Percentiles rank a stretch among this genome's conserved stretches.
These are phyloP conservation scores for Urostyla sp. DNA, from an alignment of 73 alveolate species.

Conservation along the genomic window DNA sequence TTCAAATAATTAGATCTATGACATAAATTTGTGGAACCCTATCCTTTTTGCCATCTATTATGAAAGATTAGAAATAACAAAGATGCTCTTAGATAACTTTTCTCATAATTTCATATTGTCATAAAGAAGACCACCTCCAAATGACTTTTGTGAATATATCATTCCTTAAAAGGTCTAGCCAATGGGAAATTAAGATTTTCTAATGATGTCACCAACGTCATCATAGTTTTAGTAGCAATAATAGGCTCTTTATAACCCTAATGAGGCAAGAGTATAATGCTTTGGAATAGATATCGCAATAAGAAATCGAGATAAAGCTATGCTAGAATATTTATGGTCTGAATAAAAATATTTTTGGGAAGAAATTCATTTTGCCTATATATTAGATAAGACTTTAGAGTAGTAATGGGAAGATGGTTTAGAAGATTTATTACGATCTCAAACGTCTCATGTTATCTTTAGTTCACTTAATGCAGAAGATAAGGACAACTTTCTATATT, in stretches of 20 bases:
- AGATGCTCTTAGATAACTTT: not conserved
- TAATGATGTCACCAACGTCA: not conserved
- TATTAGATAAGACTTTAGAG: conserved; percentile 27
- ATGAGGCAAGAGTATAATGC: conserved; percentile 53
- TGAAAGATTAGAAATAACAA: conserved; percentile 27
- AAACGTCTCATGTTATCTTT: conserved; percentile 41
- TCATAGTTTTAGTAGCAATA: not conserved
- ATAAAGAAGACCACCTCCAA: conserved; percentile 39
- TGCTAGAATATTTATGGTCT: conserved; percentile 29
- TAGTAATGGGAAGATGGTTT: conserved; percentile 50
- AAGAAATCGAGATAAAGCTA: conserved; percentile 16
- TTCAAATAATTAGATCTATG: not conserved
- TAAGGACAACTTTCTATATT: conserved; percentile 47
- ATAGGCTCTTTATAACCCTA: conserved; percentile 8
- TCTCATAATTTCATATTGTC: conserved; percentile 27
- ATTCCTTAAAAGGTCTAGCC: conserved; percentile 27
- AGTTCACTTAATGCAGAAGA: conserved; percentile 37
- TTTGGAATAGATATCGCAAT: conserved; percentile 51
- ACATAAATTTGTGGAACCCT: conserved; percentile 39
- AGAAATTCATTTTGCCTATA: conserved; percentile 50
- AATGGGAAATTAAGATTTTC: conserved; percentile 11
- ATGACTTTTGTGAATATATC: conserved; percentile 50
- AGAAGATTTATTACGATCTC: conserved; percentile 31
- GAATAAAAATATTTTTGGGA: conserved; percentile 31
- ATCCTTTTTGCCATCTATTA: conserved; percentile 35